These are phyloP conservation scores for Metarhizium guizhouense DNA, from an alignment of 2,329 filamentous ascomycete genomes.

Conservation along the genomic window DNA sequence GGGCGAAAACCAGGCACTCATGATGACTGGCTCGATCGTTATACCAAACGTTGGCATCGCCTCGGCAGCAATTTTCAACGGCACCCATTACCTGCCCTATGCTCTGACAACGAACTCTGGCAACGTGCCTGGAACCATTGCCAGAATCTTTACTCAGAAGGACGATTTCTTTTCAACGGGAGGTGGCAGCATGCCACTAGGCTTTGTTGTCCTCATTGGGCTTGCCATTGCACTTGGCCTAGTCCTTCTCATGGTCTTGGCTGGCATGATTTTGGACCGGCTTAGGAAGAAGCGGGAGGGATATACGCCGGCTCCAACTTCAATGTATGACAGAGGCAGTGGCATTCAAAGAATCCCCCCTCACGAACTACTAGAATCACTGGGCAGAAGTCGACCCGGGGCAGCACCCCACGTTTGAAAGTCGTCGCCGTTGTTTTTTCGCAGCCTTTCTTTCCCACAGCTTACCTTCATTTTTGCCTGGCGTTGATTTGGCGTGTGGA, in stretches of 20 bases:
- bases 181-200: conserved; percentile 55
- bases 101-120: conserved; percentile 63
- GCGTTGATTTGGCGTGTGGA: conserved; percentile 26
- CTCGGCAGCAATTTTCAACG: conserved; percentile 83
- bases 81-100: conserved; percentile 68
- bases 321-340: conserved; percentile 50
- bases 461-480: conserved; percentile 18
- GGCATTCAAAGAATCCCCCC: conserved; percentile 53
- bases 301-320: conserved; percentile 68
- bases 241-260: conserved; percentile 68
- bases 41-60: conserved; percentile 70
- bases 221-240: conserved; percentile 70
- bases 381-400: conserved; percentile 38
- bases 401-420: conserved; percentile 39
- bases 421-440: not conserved
- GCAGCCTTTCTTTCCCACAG: conserved; percentile 3
- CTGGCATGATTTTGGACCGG: conserved; percentile 67
- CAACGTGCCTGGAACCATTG: conserved; percentile 63
- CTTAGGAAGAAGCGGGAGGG: conserved; percentile 70
- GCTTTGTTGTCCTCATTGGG: conserved; percentile 72
- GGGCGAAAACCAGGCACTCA: conserved; percentile 57
- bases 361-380: conserved; percentile 46
- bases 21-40: conserved; percentile 77
- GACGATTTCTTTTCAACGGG: conserved; percentile 61
- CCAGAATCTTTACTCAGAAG: conserved; percentile 75